These are phyloP conservation scores for Backusella mclennaniae DNA, from an alignment of 192 early-diverging fungal genomes.

Conservation along the genomic window DNA sequence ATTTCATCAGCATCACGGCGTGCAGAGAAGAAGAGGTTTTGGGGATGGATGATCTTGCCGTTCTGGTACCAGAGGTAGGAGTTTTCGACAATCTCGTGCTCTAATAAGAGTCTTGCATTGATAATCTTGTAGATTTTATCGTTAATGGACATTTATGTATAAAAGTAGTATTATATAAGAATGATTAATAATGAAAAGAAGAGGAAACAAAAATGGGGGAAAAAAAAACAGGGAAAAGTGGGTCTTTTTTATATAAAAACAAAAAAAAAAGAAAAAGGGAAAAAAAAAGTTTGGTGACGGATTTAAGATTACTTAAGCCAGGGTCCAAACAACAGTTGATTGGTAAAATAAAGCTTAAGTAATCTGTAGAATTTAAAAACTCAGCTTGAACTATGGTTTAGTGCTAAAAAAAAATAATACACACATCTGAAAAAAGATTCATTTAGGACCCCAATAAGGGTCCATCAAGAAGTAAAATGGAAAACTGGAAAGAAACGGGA, in stretches of 20 bases:
- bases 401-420: neutral
- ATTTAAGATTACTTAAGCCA: conserved; percentile 1
- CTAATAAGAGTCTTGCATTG: conserved; percentile 71
- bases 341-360: neutral
- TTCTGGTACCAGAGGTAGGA: conserved; percentile 71
- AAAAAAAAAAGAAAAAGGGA: neutral
- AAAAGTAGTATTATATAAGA: neutral
- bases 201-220: neutral
- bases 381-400: neutral
- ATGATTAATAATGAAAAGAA: neutral
- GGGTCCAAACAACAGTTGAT: neutral
- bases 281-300: neutral
- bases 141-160: neutral
- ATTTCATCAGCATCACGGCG: conserved; percentile 63
- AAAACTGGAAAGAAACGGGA: conserved; percentile 3
- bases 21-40: conserved; percentile 66
- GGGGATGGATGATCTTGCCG: conserved; percentile 78
- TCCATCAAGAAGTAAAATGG: neutral
- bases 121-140: conserved; percentile 55
- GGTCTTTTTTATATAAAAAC: neutral
- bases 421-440: neutral
- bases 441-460: conserved; percentile 3
- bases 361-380: neutral
- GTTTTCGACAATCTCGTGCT: conserved; percentile 71
- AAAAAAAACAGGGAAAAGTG: conserved; percentile 1